Conservation (phyloP, 2,329 filamentous ascomycete genomes). For the Fusarium sublunatum region DNA sequence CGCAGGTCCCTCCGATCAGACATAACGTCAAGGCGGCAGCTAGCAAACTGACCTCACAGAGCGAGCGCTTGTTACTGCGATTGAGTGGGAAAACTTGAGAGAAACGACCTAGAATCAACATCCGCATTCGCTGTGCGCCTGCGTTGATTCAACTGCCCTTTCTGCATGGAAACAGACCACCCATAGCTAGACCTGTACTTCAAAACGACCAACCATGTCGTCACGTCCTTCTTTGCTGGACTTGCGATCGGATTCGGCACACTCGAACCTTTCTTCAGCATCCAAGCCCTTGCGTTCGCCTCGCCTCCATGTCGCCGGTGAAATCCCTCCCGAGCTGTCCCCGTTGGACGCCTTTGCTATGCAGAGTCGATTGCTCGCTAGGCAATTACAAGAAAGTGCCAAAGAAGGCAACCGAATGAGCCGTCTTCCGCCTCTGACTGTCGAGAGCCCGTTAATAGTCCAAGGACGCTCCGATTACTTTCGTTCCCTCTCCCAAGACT, state of each 20-base stretch:
- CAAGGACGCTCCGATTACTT: conserved; percentile 85
- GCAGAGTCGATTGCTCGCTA: conserved; percentile 88
- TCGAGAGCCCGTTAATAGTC: conserved; percentile 80
- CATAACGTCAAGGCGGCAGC: conserved; percentile 5
- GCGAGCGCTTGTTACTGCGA: not conserved
- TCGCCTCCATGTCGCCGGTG: conserved; percentile 79
- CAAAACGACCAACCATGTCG: conserved; percentile 57
- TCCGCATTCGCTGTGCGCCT: conserved; percentile 3
- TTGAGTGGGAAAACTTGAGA: conserved; percentile 5
- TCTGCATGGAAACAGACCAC: conserved; percentile 36
- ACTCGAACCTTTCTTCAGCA: conserved; percentile 58
- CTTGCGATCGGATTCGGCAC: conserved; percentile 67
- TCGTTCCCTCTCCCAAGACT: conserved; percentile 76
- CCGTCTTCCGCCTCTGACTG: conserved; percentile 83
- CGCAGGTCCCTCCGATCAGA: conserved; percentile 9
- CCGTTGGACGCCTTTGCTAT: conserved; percentile 95
- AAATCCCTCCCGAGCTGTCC: conserved; percentile 88
- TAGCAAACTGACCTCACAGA: not conserved
- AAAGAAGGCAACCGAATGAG: conserved; percentile 83
- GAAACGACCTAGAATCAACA: not conserved
- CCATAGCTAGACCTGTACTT: conserved; percentile 21
- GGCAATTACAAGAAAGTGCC: conserved; percentile 83
- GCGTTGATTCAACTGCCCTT: not conserved
- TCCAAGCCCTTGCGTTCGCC: conserved; percentile 75
- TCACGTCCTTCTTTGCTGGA: conserved; percentile 69